Conservation (phyloP, 1,284 basidiomycete species). For the Tilletia walkeri region DNA sequence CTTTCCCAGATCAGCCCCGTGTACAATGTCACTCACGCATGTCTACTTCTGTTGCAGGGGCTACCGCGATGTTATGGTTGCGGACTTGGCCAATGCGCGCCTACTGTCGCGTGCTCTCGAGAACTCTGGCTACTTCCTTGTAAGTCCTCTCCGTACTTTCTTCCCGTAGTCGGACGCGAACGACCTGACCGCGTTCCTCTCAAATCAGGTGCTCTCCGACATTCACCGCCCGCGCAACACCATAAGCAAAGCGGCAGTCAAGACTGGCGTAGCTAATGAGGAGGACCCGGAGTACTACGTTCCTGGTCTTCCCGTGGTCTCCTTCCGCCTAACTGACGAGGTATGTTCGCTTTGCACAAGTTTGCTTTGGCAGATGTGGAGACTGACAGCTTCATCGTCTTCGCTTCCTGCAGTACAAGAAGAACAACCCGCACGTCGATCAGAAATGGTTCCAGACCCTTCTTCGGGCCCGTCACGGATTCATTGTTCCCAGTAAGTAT, state of each 20-base stretch:
- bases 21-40: conserved; percentile 24
- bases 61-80: conserved; percentile 62
- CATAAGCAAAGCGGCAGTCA: conserved; percentile 24
- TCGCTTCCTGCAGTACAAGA: neutral
- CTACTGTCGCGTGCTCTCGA: conserved; percentile 83
- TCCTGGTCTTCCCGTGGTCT: conserved; percentile 82
- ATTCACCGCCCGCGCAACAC: conserved; percentile 55
- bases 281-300: conserved; percentile 63
- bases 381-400: neutral
- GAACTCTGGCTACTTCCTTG: conserved; percentile 69
- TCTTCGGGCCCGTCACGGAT: conserved; percentile 69
- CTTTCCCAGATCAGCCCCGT: neutral
- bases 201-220: conserved; percentile 57
- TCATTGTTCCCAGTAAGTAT: conserved; percentile 58
- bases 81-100: conserved; percentile 74
- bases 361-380: neutral
- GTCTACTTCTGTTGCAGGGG: conserved; percentile 52
- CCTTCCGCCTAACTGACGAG: conserved; percentile 79
- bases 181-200: too few relatives aligned
- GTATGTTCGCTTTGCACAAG: conserved; percentile 25
- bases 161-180: too few relatives aligned
- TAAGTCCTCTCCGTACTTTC: neutral
- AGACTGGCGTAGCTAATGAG: conserved; percentile 39
- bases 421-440: conserved; percentile 57
- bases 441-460: conserved; percentile 87